Percentiles rank a stretch among this genome's conserved stretches.
These are phyloP conservation scores for Takashimella tepidaria DNA, from an alignment of 1,284 basidiomycete species.

Conservation along the genomic window DNA sequence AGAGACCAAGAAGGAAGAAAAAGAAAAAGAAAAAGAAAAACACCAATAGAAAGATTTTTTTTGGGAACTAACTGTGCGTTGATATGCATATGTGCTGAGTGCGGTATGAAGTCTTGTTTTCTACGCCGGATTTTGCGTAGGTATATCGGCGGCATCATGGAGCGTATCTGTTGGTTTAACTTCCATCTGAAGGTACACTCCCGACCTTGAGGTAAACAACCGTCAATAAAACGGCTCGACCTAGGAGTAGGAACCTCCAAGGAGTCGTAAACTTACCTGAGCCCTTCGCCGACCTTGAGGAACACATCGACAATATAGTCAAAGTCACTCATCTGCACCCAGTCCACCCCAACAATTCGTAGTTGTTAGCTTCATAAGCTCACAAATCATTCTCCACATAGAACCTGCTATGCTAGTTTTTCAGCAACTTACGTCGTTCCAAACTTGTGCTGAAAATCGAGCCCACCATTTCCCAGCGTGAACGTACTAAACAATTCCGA, in stretches of 20 bases:
- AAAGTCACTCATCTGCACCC: conserved; percentile 41
- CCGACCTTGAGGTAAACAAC: neutral
- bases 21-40: too few relatives aligned
- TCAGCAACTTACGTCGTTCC: conserved; percentile 63
- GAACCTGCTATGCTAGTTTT: too few relatives aligned
- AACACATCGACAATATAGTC: conserved; percentile 31
- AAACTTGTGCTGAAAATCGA: conserved; percentile 66
- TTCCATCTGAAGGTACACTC: neutral
- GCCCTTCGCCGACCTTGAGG: conserved; percentile 26
- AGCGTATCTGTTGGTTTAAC: neutral
- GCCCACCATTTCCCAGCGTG: conserved; percentile 67
- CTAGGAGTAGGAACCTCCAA: too few relatives aligned
- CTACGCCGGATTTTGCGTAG: neutral
- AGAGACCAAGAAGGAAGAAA: too few relatives aligned
- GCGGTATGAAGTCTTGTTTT: neutral
- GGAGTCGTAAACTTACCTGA: conserved; percentile 24
- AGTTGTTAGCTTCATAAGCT: too few relatives aligned
- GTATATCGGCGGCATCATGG: neutral
- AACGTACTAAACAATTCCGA: conserved; percentile 39
- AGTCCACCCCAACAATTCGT: too few relatives aligned
- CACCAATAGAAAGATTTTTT: too few relatives aligned
- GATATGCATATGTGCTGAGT: too few relatives aligned
- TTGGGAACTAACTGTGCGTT: too few relatives aligned
- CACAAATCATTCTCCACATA: too few relatives aligned
- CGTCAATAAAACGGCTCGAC: neutral